Evolutionary conservation across 345 rosid genomes (phyloP).

Genomic region (Dipteronia sinensis): DNA sequence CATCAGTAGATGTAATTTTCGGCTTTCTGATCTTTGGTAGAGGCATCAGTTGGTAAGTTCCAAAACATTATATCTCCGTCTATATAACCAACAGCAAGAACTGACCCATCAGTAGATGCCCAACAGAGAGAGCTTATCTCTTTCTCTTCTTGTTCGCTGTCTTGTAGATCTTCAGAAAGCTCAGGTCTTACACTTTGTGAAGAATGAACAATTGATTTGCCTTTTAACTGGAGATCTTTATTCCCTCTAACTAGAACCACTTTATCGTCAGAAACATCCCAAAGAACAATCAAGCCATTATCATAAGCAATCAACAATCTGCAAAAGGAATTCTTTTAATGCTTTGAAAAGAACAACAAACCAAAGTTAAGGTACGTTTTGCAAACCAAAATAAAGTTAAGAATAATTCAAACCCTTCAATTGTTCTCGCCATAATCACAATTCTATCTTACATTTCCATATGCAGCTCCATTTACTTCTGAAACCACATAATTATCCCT

Average conservation of each 20-base stretch:
- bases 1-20: constrained; percentile 48
- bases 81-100: constrained; percentile 84
- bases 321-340: constrained; percentile 36
- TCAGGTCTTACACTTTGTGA: constrained; percentile 34
- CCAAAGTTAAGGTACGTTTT: constrained; percentile 10
- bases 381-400: not conserved
- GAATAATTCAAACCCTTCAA: not conserved
- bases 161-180: constrained; percentile 33
- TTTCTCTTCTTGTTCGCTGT: constrained; percentile 54
- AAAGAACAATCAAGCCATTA: constrained; percentile 73
- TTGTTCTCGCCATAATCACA: not conserved
- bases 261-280: constrained; percentile 80
- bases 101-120: constrained; percentile 80
- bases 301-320: constrained; percentile 80
- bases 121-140: constrained; percentile 89
- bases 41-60: constrained; percentile 45
- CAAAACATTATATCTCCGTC: constrained; percentile 90
- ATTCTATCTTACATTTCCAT: not conserved
- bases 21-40: constrained; percentile 38
- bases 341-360: constrained; percentile 13
- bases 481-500: not conserved
- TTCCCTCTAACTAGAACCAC: constrained; percentile 59
- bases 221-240: constrained; percentile 65
- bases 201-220: constrained; percentile 37
- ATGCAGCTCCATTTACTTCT: not conserved